phyloP scores from a whole-genome alignment of 768 basidiomycete genomes.

The Podaxis sp. region DNA sequence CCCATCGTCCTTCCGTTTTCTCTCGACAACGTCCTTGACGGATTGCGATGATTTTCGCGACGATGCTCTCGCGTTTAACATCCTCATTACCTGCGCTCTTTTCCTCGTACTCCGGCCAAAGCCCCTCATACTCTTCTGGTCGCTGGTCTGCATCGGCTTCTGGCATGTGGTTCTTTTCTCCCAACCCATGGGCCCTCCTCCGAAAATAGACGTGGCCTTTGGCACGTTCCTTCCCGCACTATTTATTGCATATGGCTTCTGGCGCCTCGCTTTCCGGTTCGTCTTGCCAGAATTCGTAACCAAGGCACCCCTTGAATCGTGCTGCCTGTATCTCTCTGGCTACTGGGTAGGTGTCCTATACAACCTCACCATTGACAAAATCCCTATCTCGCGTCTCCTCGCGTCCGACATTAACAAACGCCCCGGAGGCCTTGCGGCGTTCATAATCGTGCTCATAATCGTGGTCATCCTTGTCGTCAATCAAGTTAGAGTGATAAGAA shows the following conservation, averaged over 20 bases:
- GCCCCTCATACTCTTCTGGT: slow-evolving; percentile 70
- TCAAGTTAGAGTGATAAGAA: slow-evolving; percentile 79
- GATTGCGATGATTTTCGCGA: slow-evolving; percentile 74
- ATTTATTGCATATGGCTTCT: slow-evolving; percentile 78
- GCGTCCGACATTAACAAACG: slow-evolving; percentile 64
- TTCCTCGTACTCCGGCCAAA: slow-evolving; percentile 74
- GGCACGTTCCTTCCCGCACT: slow-evolving; percentile 74
- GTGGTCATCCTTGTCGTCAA: slow-evolving; percentile 63
- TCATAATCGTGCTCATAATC: slow-evolving; percentile 68
- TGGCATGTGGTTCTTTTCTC: slow-evolving; percentile 86
- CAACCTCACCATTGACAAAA: slow-evolving; percentile 68
- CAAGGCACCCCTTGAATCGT: slow-evolving; percentile 68
- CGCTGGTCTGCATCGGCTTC: slow-evolving; percentile 78
- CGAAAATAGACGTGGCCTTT: slow-evolving; percentile 71
- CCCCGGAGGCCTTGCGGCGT: slow-evolving; percentile 64
- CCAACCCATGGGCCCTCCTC: slow-evolving; percentile 66
- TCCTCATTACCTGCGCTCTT: slow-evolving; percentile 62
- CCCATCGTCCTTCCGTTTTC: slow-evolving; percentile 67
- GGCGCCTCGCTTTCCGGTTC: slow-evolving; percentile 74
- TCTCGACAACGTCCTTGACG: slow-evolving; percentile 43
- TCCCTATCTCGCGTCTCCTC: slow-evolving; percentile 79
- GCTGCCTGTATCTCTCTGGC: slow-evolving; percentile 71
- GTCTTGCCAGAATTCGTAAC: slow-evolving; percentile 64
- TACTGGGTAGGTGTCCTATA: slow-evolving; percentile 80
- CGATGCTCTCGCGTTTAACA: slow-evolving; percentile 71